phyloP scores from a whole-genome alignment of 352 stramenopile genomes.

The Phytophthora hibernalis region DNA sequence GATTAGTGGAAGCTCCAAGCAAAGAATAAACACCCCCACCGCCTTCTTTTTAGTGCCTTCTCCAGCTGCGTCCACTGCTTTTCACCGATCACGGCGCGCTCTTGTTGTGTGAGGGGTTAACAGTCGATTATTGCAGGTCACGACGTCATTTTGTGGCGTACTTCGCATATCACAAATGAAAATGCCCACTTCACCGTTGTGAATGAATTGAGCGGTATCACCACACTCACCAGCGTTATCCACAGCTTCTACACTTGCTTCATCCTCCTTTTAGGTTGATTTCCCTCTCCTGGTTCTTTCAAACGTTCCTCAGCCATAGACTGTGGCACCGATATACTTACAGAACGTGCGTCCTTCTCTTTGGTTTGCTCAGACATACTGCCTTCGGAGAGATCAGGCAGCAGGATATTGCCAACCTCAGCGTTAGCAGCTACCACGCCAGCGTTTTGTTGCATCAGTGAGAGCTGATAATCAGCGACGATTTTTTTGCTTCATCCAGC shows the following conservation, averaged over 20 bases:
- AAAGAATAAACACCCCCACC: slow-evolving; percentile 64
- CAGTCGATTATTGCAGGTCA: slow-evolving; percentile 77
- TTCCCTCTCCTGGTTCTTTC: neutral
- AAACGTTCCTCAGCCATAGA: neutral
- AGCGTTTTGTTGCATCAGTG: slow-evolving; percentile 41
- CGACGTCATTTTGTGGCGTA: slow-evolving; percentile 38
- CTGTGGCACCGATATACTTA: neutral
- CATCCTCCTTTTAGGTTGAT: slow-evolving; percentile 5
- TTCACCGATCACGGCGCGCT: slow-evolving; percentile 71
- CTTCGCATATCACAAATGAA: slow-evolving; percentile 74
- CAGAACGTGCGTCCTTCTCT: neutral
- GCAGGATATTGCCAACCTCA: neutral
- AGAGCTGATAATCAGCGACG: slow-evolving; percentile 62
- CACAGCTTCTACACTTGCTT: neutral
- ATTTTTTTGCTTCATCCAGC: slow-evolving; percentile 56
- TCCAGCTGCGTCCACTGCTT: slow-evolving; percentile 74
- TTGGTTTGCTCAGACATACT: neutral
- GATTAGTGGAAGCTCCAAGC: slow-evolving; percentile 72
- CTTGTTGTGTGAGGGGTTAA: slow-evolving; percentile 48
- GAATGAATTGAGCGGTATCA: slow-evolving; percentile 46
- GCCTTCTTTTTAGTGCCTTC: slow-evolving; percentile 73
- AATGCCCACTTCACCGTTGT: slow-evolving; percentile 56
- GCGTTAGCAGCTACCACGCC: neutral
- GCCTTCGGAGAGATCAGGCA: neutral
- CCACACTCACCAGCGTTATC: neutral